Evolutionary conservation across 345 rosid genomes (phyloP), one percentile per base, ranked within the genome.

Genomic region (Salix dunnii): DNA sequence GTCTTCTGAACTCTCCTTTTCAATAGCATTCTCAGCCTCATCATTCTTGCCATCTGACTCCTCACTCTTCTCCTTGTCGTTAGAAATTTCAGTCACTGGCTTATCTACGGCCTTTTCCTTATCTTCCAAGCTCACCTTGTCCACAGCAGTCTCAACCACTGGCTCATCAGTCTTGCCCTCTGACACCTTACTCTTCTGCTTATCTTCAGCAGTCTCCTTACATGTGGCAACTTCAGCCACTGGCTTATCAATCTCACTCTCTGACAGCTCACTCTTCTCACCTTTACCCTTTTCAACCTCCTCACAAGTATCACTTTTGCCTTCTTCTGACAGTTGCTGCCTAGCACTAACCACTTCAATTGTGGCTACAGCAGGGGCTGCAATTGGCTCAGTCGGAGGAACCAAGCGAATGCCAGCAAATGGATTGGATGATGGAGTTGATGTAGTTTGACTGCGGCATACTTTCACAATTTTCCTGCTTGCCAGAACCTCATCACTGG

Each of bases 401-500:
- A 93, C 89, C 76, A 96, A 84, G 67, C 85, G 77, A 71, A 96
- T 92, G 48, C 89, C 91, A 61, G 97, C 91, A 86, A 96, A 96
- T 27, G 99, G 99, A 84, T 93, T 96, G 35, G 93, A 66, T 28
- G 94, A 67, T 46, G 89, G 77, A 68, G 86, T 62, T 35, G 91
- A 80, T 0, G 94, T 10, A 28, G 80, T 76, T 72, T 77, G 90
- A 74, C 65, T 80, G 28, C 97, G 96, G 64, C 94, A 90, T 78
- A 93, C 90, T 82, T 83, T 89, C 65, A 96, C 88, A 42, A 93
- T 96, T 82, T 91, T 90, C 85, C 99, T 87, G 51, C 78, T 77
- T 27, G 99, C 95, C 71, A 96, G 81, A 6, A 96, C 95, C 79
- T 96, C 97, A 58, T 91, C 96, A 81, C 86, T 92, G 58, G 99